Evolutionary conservation across 2,329 filamentous ascomycete species (phyloP), one percentile per base, ranked within the genome.

Genomic region (Alternaria atra): DNA sequence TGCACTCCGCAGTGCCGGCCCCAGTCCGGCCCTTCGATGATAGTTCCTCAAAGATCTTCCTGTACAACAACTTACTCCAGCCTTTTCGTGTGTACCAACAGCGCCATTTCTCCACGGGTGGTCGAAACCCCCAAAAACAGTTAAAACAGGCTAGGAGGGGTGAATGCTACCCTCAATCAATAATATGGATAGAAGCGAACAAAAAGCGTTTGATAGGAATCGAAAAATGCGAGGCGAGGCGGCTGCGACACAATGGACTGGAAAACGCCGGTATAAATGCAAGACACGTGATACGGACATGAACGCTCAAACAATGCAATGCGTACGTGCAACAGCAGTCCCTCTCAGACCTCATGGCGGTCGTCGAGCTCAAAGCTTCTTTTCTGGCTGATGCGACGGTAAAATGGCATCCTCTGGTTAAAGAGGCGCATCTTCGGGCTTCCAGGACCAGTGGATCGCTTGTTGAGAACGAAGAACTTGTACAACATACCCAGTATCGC

Each of bases 401-500:
- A 78, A 54, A 77, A 78, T 5, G 74, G 75, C 43, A 77, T 64
- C 32, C 75, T 66, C 20, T 72, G 67, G 44, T 60, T 58, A 20
- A 65, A 37, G 47, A 58, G 61, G 17, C 66, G 64, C 51, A 60
- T 30, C 52, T 65, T 73, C 55, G 61, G 64, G 20, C 58, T 53
- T 6, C 60, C 61, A 6, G 70, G 70, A 20, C 64, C 67, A 34
- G 47, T 53, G 1, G 63, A 63, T 44, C 69, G 66, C 48, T 64
- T 74, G 72, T 70, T 73, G 73, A 70, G 40, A 58, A 77, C 80
- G 64, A 85, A 86, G 32, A 81, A 73, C 79, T 83, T 85, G 81
- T 84, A 87, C 40, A 85, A 68, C 55, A 80, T 75, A 56, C 83
- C 79, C 17, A 86, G 83, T 9, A 87, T 76, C 8, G 84, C 68